These are phyloP conservation scores for Leishmania tarentolae DNA, from an alignment of 208 protist genomes.

Conservation along the genomic window DNA sequence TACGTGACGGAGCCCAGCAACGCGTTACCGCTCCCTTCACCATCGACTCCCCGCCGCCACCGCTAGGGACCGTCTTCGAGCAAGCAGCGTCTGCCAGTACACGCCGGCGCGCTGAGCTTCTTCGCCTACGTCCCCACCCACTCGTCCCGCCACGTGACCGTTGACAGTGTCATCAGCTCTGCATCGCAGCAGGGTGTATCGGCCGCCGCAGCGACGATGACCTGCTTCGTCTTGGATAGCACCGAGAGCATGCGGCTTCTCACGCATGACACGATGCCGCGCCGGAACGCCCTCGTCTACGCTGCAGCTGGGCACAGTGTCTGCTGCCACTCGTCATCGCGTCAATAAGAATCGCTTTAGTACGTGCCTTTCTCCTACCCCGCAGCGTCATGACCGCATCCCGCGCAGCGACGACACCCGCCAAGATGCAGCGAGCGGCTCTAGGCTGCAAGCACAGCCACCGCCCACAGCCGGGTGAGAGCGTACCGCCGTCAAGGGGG, in stretches of 20 bases:
- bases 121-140: conserved; percentile 23
- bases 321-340: conserved; percentile 31
- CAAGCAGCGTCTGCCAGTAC: conserved; percentile 25
- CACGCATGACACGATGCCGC: conserved; percentile 24
- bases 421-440: not conserved
- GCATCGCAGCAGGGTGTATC: not conserved
- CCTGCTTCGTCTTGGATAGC: conserved; percentile 33
- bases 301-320: conserved; percentile 17
- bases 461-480: no score
- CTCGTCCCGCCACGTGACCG: conserved; percentile 20
- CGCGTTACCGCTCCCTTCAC: not conserved
- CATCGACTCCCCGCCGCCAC: not conserved
- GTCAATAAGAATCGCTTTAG: conserved; percentile 32
- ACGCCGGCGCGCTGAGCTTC: conserved; percentile 22
- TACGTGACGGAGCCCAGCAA: not conserved
- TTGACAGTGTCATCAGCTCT: not conserved
- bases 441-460: no score
- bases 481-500: no score
- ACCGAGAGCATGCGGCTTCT: conserved; percentile 43
- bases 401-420: not conserved
- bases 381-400: not conserved
- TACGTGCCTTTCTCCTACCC: conserved; percentile 21
- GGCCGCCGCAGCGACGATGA: not conserved
- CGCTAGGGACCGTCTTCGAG: conserved; percentile 29
- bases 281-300: conserved; percentile 10